phyloP scores from a whole-genome alignment of 2,329 filamentous ascomycete genomes.

The Clarireedia sp. region DNA sequence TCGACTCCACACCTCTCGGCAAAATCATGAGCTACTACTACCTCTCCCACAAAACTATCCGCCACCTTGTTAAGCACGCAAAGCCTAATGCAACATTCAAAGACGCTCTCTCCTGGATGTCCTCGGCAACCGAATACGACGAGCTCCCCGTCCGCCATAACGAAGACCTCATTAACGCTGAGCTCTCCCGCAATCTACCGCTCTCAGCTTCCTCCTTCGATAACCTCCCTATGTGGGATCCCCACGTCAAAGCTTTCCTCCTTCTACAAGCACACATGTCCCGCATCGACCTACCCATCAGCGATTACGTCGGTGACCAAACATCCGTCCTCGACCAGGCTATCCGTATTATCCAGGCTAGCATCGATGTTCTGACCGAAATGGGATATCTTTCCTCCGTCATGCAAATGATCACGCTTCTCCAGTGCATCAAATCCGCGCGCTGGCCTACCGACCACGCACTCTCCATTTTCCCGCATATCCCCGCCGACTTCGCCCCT shows the following conservation, averaged over 20 bases:
- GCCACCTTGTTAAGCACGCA: constrained; percentile 69
- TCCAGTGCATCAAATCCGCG: constrained; percentile 88
- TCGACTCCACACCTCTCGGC: constrained; percentile 82
- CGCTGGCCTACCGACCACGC: constrained; percentile 82
- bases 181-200: constrained; percentile 75
- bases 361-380: constrained; percentile 88
- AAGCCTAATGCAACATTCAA: constrained; percentile 69
- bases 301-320: constrained; percentile 95
- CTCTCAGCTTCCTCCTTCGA: constrained; percentile 37
- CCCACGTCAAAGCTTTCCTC: constrained; percentile 92
- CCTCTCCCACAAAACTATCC: constrained; percentile 88
- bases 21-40: constrained; percentile 99
- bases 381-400: constrained; percentile 74
- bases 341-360: constrained; percentile 93
- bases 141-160: constrained; percentile 97
- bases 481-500: constrained; percentile 36
- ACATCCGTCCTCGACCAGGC: constrained; percentile 85
- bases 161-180: constrained; percentile 92
- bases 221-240: constrained; percentile 91
- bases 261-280: constrained; percentile 93
- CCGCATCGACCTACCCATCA: constrained; percentile 83
- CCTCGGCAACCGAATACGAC: constrained; percentile 87
- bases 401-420: constrained; percentile 70
- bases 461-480: constrained; percentile 69
- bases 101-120: constrained; percentile 88